Percentiles rank a stretch among this genome's conserved stretches.
Conservation (phyloP, 495 filamentous ascomycete species). For the Cercophora scortea region DNA sequence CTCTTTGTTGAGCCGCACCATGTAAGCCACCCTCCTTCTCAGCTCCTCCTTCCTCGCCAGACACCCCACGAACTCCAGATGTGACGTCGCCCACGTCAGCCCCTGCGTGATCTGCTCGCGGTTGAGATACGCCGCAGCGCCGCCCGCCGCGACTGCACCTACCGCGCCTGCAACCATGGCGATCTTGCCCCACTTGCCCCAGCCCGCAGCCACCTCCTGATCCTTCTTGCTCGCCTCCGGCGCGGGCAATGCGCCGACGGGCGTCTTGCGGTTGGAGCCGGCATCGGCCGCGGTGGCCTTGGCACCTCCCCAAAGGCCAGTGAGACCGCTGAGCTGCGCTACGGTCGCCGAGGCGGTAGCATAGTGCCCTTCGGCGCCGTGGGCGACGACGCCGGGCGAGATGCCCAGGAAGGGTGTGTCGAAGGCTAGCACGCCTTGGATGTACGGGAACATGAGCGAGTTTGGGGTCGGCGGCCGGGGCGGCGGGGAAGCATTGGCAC, state of each 20-base stretch:
- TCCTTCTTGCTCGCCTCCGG: conserved; percentile 18
- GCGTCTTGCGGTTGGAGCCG: conserved; percentile 13
- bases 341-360: conserved; percentile 64
- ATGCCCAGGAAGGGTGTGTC: conserved; percentile 94
- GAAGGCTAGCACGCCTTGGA: conserved; percentile 86
- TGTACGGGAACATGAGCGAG: conserved; percentile 56
- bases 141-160: conserved; percentile 74
- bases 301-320: conserved; percentile 49
- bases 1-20: conserved; percentile 48
- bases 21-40: conserved; percentile 50
- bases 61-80: conserved; percentile 93
- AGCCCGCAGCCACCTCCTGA: conserved; percentile 25
- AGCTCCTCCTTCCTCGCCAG: conserved; percentile 73
- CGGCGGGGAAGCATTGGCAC: conserved; percentile 21
- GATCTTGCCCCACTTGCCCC: conserved; percentile 68
- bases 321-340: conserved; percentile 55
- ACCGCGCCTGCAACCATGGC: conserved; percentile 79
- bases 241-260: conserved; percentile 18
- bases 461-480: conserved; percentile 25
- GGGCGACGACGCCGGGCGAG: conserved; percentile 77
- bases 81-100: conserved; percentile 73
- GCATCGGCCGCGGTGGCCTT: conserved; percentile 22
- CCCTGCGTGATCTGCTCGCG: conserved; percentile 66
- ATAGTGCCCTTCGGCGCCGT: conserved; percentile 81
- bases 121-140: conserved; percentile 79